phyloP scores from a whole-genome alignment of 495 filamentous ascomycete species.

The Xylaria castorea region DNA sequence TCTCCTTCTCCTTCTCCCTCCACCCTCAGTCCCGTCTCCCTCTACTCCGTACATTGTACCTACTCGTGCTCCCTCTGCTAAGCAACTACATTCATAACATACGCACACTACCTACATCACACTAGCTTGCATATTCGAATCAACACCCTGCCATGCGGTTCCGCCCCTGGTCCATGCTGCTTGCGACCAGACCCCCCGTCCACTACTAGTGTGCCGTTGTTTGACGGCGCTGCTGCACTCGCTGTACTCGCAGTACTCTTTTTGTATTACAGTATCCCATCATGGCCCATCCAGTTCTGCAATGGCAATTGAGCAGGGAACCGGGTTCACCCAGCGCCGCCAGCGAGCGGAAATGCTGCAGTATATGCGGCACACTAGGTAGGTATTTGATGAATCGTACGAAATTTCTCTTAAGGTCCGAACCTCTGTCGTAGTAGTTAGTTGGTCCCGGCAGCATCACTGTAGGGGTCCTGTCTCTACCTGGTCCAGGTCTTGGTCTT shows the following conservation, averaged over 20 bases:
- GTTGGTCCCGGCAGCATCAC: background rate
- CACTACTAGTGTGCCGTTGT: slow-evolving; percentile 8
- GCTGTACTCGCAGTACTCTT: background rate
- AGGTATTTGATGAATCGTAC: slow-evolving; percentile 4
- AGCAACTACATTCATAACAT: background rate
- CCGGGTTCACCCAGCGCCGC: slow-evolving; percentile 18
- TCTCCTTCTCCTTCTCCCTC: background rate
- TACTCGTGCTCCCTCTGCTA: background rate
- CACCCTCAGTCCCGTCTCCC: background rate
- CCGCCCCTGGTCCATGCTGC: slow-evolving; percentile 18
- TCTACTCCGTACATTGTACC: background rate
- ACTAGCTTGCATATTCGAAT: slow-evolving; percentile 25
- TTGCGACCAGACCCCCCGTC: slow-evolving; percentile 18
- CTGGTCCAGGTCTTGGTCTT: background rate
- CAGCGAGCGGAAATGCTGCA: slow-evolving; percentile 17
- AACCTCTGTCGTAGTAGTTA: slow-evolving; percentile 16
- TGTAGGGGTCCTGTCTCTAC: slow-evolving; percentile 23
- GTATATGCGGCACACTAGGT: slow-evolving; percentile 8
- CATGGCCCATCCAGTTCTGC: slow-evolving; percentile 3
- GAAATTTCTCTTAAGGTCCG: slow-evolving; percentile 11
- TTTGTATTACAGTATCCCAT: slow-evolving; percentile 1
- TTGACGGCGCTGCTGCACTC: background rate
- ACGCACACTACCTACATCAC: background rate
- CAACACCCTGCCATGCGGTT: slow-evolving; percentile 15
- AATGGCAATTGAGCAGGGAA: slow-evolving; percentile 22